phyloP scores from a whole-genome alignment of 306 rosid genomes.

The Astragalus membranaceus region DNA sequence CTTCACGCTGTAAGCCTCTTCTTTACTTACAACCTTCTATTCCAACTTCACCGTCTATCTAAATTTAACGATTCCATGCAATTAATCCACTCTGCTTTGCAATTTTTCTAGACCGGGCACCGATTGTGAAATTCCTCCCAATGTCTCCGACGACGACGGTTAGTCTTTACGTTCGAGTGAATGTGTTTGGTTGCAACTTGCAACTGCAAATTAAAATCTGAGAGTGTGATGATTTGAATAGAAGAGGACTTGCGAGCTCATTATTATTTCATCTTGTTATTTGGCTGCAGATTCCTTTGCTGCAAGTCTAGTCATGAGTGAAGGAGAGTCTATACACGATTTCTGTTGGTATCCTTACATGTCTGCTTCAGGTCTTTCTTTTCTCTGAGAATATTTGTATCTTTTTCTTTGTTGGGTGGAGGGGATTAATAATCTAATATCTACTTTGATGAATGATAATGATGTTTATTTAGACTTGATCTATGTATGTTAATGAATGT shows the following conservation, averaged over 20 bases:
- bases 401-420: background rate
- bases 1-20: slow-evolving; percentile 47
- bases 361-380: slow-evolving; percentile 74
- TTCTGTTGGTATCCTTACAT: slow-evolving; percentile 97
- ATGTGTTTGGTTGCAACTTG: background rate
- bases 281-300: slow-evolving; percentile 60
- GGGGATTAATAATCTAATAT: background rate
- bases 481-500: slow-evolving; percentile 6
- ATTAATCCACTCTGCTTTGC: background rate
- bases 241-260: background rate
- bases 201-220: background rate
- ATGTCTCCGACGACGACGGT: slow-evolving; percentile 42
- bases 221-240: background rate
- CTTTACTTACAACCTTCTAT: background rate
- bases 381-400: background rate
- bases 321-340: slow-evolving; percentile 89
- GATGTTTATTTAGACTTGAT: background rate
- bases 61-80: background rate
- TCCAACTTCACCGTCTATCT: background rate
- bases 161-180: background rate
- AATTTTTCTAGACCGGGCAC: slow-evolving; percentile 42
- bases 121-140: slow-evolving; percentile 24
- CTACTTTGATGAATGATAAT: background rate
- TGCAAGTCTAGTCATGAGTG: slow-evolving; percentile 58
- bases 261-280: background rate